Percentiles rank a stretch among this genome's conserved stretches.
Evolutionary conservation across 2,329 filamentous ascomycete genomes (phyloP).

Genomic region (Graphilbum ipis-grandicollis): DNA sequence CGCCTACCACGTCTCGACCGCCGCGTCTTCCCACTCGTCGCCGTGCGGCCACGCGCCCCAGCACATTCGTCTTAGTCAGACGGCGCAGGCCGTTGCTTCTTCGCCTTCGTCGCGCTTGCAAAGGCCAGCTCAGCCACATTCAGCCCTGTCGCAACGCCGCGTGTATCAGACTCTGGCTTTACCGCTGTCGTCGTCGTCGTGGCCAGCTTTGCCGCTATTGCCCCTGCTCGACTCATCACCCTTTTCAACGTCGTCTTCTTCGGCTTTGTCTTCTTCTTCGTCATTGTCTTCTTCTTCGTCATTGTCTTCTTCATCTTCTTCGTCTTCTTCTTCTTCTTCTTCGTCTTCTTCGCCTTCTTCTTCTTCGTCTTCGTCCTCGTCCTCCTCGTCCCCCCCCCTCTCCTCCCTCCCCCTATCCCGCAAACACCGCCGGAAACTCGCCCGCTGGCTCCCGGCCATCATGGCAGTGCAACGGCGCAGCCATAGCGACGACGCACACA

Average conservation of each 20-base stretch:
- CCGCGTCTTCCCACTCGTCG: too few species aligned
- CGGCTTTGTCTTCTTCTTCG: slow-evolving; percentile 2
- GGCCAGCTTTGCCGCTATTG: too few species aligned
- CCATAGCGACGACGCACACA: slow-evolving; percentile 30
- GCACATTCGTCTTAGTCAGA: too few species aligned
- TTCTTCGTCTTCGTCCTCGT: neutral
- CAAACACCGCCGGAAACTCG: slow-evolving; percentile 6
- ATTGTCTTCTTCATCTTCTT: slow-evolving; percentile 6
- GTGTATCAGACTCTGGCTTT: slow-evolving; percentile 13
- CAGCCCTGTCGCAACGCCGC: slow-evolving; percentile 7
- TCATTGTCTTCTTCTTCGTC: slow-evolving; percentile 1
- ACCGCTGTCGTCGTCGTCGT: neutral
- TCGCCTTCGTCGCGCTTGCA: too few species aligned
- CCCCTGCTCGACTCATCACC: too few species aligned
- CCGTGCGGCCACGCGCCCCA: too few species aligned
- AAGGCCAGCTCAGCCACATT: slow-evolving; percentile 18
- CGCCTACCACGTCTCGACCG: too few species aligned
- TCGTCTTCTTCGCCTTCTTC: neutral
- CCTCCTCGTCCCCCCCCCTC: neutral
- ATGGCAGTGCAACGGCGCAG: slow-evolving; percentile 12
- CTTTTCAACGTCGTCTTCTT: neutral
- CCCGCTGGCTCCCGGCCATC: slow-evolving; percentile 11
- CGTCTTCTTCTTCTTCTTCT: slow-evolving; percentile 2
- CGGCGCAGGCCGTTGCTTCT: too few species aligned
- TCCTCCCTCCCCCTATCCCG: slow-evolving; percentile 4